Conservation (phyloP, 1,139 yeast species). For the Pichia norvegensis region DNA sequence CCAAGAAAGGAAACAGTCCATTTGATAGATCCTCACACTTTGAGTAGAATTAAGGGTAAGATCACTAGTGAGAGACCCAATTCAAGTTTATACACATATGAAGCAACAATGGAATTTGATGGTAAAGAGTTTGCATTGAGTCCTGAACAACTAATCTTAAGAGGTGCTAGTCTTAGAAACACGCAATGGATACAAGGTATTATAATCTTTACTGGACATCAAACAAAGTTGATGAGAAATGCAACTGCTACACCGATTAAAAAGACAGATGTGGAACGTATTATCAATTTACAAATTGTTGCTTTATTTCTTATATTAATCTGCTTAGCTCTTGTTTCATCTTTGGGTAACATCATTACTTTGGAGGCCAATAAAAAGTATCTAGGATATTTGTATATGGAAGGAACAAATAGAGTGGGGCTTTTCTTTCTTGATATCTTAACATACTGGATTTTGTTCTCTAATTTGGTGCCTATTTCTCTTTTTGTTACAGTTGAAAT, state of each 20-base stretch:
- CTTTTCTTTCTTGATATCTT: constrained; percentile 79
- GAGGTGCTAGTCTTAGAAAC: constrained; percentile 94
- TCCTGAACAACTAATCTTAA: constrained; percentile 83
- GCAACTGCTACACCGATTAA: constrained; percentile 98
- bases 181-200: constrained; percentile 95
- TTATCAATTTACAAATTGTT: constrained; percentile 84
- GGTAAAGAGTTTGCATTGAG: constrained; percentile 59
- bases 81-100: constrained; percentile 88
- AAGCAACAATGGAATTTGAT: constrained; percentile 68
- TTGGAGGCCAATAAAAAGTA: constrained; percentile 45
- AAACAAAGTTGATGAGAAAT: constrained; percentile 95
- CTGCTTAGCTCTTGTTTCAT: constrained; percentile 66
- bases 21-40: constrained; percentile 59
- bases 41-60: constrained; percentile 46
- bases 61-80: constrained; percentile 88
- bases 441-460: constrained; percentile 92
- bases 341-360: constrained; percentile 81
- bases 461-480: constrained; percentile 92
- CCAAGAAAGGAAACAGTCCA: constrained; percentile 71
- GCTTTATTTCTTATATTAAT: constrained; percentile 79
- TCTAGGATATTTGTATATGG: constrained; percentile 59
- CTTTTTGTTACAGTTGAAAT: constrained; percentile 92
- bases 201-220: constrained; percentile 95
- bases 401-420: constrained; percentile 55
- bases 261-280: constrained; percentile 92